Evolutionary conservation across 176 grass and related monocot genomes (phyloP).

Genomic region (Zoysia pacifica): DNA sequence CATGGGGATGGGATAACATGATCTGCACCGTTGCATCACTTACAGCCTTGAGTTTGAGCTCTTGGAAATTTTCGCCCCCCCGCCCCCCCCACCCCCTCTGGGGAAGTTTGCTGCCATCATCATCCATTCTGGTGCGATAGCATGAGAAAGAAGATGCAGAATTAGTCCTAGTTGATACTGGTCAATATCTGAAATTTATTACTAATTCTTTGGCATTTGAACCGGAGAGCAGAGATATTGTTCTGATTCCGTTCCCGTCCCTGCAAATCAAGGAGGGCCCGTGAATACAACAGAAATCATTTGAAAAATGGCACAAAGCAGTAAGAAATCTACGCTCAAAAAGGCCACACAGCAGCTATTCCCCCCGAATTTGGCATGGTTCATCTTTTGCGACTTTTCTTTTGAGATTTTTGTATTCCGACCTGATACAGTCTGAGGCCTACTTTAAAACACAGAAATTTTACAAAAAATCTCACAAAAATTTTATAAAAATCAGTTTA

Average conservation of each 20-base stretch:
- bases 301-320: background rate
- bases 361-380: background rate
- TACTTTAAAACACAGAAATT: too few relatives aligned
- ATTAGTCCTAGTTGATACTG: background rate
- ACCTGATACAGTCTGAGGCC: too few relatives aligned
- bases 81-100: too few relatives aligned
- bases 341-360: background rate
- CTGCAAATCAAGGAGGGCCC: background rate
- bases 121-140: background rate
- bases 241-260: background rate
- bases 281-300: background rate
- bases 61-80: background rate
- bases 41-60: background rate
- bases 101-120: background rate
- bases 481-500: too few relatives aligned
- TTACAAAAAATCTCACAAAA: too few relatives aligned
- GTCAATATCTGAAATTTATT: background rate
- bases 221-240: background rate
- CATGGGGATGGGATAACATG: background rate
- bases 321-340: background rate
- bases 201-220: background rate
- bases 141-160: background rate
- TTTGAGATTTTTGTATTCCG: background rate
- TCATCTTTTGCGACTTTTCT: background rate
- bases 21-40: background rate